Evolutionary conservation across 2,329 filamentous ascomycete genomes (phyloP).

Genomic region (Verticillium nubilum): DNA sequence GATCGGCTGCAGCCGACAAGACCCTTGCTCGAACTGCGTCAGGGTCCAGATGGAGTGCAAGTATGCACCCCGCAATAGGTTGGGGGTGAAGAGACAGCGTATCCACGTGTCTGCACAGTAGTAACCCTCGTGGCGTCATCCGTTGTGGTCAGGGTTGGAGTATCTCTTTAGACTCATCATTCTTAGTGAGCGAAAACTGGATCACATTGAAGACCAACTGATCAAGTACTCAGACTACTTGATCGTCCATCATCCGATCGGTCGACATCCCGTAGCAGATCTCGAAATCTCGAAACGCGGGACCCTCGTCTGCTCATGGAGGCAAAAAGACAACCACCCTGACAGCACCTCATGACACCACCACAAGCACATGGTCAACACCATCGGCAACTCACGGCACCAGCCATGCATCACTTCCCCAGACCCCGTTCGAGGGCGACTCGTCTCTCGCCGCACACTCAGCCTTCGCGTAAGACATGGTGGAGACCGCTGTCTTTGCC

Average conservation of each 20-base stretch:
- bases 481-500: constrained; percentile 11
- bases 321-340: neutral
- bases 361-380: neutral
- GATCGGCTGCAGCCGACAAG: constrained; percentile 6
- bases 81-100: constrained; percentile 3
- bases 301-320: neutral
- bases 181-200: constrained; percentile 3
- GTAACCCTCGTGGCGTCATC: constrained; percentile 1
- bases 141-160: neutral
- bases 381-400: neutral
- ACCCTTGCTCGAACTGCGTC: constrained; percentile 6
- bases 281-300: constrained; percentile 5
- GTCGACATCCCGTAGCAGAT: neutral
- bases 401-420: neutral
- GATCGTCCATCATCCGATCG: neutral
- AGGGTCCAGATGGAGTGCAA: constrained; percentile 1
- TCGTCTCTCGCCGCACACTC: constrained; percentile 14
- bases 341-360: neutral
- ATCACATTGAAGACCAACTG: constrained; percentile 5
- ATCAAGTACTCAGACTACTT: constrained; percentile 5
- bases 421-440: constrained; percentile 15
- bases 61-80: constrained; percentile 3
- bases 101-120: constrained; percentile 6
- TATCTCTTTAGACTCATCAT: neutral
- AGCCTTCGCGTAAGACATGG: constrained; percentile 15